These are phyloP conservation scores for Plasmodium sp. DNA, from an alignment of 169 alveolate genomes.

Conservation along the genomic window DNA sequence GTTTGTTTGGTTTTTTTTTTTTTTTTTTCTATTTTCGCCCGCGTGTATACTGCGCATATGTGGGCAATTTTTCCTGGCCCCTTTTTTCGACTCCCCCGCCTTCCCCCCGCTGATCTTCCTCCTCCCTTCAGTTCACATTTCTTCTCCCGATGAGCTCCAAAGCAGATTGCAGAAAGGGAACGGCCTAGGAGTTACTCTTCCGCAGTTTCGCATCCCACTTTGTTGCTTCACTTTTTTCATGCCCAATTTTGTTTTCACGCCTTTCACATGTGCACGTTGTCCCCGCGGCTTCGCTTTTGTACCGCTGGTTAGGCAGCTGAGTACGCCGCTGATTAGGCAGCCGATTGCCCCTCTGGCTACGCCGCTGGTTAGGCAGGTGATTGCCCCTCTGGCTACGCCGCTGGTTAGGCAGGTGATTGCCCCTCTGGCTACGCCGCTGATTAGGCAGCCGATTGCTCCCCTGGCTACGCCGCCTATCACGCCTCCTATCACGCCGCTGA, in stretches of 20 bases:
- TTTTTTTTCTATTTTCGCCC: not conserved
- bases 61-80: not conserved
- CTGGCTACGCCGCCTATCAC: no score
- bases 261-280: not conserved
- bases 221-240: not conserved
- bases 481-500: no score
- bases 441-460: not conserved
- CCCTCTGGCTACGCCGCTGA: not conserved
- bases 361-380: no score
- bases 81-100: not conserved
- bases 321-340: not conserved
- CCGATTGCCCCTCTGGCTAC: not conserved
- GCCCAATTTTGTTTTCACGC: not conserved
- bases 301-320: not conserved
- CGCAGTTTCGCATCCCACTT: not conserved
- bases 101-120: not conserved
- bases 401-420: no score
- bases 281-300: not conserved
- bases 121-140: not conserved
- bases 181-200: not conserved
- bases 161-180: not conserved
- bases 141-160: not conserved
- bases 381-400: not conserved
- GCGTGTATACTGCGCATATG: not conserved
- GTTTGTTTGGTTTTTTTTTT: not conserved